These are phyloP conservation scores for Stereocaulon alpinum DNA, from an alignment of 495 filamentous ascomycete species.

Conservation along the genomic window DNA sequence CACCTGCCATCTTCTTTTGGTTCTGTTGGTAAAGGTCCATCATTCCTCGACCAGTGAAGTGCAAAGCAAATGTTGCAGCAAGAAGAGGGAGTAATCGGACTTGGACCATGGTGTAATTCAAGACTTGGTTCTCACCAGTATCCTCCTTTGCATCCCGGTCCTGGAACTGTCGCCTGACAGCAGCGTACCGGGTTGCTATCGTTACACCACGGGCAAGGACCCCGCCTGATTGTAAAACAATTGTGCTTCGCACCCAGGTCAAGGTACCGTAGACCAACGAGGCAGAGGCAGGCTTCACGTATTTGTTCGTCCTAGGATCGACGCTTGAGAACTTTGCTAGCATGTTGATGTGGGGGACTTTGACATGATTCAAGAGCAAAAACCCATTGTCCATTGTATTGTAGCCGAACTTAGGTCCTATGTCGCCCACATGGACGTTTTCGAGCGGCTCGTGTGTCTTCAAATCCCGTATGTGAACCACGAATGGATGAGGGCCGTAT, in stretches of 20 bases:
- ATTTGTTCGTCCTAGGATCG: constrained; percentile 50
- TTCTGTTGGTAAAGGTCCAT: constrained; percentile 56
- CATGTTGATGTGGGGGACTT: constrained; percentile 61
- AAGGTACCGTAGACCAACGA: constrained; percentile 61
- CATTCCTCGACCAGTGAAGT: constrained; percentile 63
- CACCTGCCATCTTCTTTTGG: constrained; percentile 48
- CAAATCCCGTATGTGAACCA: constrained; percentile 62
- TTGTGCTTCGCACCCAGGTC: constrained; percentile 61
- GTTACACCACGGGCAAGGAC: constrained; percentile 64
- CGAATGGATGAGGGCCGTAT: constrained; percentile 64
- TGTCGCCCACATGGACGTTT: constrained; percentile 60
- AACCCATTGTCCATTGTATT: constrained; percentile 71
- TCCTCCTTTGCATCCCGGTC: constrained; percentile 49
- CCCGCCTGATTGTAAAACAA: constrained; percentile 56
- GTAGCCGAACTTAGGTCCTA: constrained; percentile 66
- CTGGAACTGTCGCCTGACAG: constrained; percentile 60
- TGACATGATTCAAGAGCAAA: constrained; percentile 59
- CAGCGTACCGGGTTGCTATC: constrained; percentile 60
- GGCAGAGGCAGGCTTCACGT: constrained; percentile 51
- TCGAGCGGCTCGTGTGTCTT: constrained; percentile 60
- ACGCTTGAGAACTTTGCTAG: constrained; percentile 53
- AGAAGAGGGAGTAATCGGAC: constrained; percentile 57
- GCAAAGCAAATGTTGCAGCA: constrained; percentile 63
- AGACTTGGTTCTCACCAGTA: constrained; percentile 54
- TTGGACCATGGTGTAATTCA: constrained; percentile 72